Percentiles rank a stretch among this genome's conserved stretches.
Conservation (phyloP, 2,329 filamentous ascomycete species). For the Neopestalotiopsis rosae region DNA sequence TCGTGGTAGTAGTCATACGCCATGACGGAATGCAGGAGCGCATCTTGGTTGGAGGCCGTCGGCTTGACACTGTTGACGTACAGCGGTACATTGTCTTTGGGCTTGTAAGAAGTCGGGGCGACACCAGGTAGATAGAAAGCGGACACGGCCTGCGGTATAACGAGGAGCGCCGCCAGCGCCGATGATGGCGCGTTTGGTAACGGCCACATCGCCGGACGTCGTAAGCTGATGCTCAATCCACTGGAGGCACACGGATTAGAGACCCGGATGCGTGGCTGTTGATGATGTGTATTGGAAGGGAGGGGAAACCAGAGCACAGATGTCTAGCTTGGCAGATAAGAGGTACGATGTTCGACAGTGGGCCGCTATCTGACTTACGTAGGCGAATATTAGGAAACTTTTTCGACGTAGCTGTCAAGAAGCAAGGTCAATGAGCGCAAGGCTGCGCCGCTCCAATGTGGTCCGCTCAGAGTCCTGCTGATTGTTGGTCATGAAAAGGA, state of each 20-base stretch:
- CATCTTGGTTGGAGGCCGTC: slow-evolving; percentile 76
- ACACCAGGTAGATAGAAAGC: slow-evolving; percentile 98
- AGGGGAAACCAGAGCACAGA: neutral
- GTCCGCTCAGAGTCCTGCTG: neutral
- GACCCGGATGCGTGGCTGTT: neutral
- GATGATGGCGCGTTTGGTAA: slow-evolving; percentile 50
- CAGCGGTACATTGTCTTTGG: slow-evolving; percentile 80
- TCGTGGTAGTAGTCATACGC: slow-evolving; percentile 96
- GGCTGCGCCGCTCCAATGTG: neutral
- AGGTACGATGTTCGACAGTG: neutral
- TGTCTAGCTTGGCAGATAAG: neutral
- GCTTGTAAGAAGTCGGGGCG: slow-evolving; percentile 89
- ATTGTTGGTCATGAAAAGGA: neutral
- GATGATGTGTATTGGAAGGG: neutral
- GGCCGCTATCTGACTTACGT: neutral
- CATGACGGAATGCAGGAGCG: slow-evolving; percentile 87
- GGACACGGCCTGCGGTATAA: slow-evolving; percentile 59
- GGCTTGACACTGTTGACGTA: slow-evolving; percentile 94
- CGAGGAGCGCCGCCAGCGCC: slow-evolving; percentile 54
- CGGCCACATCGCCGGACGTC: slow-evolving; percentile 46
- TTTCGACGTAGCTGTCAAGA: neutral
- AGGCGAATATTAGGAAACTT: neutral
- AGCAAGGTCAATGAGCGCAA: neutral
- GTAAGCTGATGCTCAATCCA: neutral
- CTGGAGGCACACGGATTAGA: neutral